phyloP scores from a whole-genome alignment of 345 rosid species.

The Rhizophora mangle region DNA sequence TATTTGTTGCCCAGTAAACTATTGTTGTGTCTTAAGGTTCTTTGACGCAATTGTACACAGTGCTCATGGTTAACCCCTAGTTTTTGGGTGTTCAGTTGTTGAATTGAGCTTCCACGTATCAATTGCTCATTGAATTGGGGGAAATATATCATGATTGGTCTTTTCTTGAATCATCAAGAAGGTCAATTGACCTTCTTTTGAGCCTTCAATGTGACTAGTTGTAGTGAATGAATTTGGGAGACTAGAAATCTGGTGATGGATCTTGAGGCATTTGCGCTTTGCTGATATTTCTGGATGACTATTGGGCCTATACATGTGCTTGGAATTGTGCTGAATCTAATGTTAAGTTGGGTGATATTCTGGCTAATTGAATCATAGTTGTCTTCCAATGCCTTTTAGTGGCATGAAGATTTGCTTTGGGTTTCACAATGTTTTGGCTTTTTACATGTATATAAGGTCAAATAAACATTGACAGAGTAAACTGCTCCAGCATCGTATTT shows the following conservation, averaged over 20 bases:
- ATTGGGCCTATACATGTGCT: not conserved
- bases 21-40: not conserved
- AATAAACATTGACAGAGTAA: not conserved
- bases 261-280: not conserved
- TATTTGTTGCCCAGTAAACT: not conserved
- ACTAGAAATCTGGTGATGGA: not conserved
- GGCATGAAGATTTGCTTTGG: not conserved
- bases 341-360: constrained; percentile 1
- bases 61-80: not conserved
- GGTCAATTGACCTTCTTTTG: constrained; percentile 7
- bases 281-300: not conserved
- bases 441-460: not conserved
- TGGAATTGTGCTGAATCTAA: not conserved
- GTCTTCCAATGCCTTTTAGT: not conserved
- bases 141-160: not conserved
- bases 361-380: not conserved
- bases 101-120: not conserved
- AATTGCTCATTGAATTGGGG: not conserved
- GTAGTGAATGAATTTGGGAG: constrained; percentile 4
- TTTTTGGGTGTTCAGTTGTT: no score
- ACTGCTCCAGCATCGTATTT: no score
- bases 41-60: not conserved
- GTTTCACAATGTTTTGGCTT: not conserved
- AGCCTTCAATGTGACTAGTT: constrained; percentile 10
- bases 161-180: no score